A percentile compares a stretch with the other conserved stretches of the same genome.
Conservation (phyloP, 2,329 filamentous ascomycete species). For the Hymenoscyphus linearis region DNA sequence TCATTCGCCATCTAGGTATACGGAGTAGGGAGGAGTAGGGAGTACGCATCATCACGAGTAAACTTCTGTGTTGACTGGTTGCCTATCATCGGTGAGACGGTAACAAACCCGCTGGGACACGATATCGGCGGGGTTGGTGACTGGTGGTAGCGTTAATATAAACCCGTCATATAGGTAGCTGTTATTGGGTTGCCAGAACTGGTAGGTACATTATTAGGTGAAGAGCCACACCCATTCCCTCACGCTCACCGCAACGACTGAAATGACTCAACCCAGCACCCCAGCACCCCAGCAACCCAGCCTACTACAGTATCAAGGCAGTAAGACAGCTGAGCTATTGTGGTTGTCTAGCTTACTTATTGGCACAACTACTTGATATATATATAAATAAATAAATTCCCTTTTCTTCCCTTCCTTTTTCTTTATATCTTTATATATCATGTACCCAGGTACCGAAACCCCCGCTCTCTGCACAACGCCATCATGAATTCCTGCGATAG, state of each 20-base stretch:
- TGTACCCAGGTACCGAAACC: no score
- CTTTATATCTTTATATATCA: no score
- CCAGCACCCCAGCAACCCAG: no score
- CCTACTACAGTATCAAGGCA: neutral
- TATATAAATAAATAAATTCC: neutral
- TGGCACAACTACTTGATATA: neutral
- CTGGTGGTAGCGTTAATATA: neutral
- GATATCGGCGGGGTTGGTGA: neutral
- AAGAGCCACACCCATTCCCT: neutral
- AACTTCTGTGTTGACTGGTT: no score
- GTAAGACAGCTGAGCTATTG: neutral
- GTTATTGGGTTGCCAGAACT: neutral
- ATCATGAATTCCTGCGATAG: conserved; percentile 9
- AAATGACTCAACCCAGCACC: neutral
- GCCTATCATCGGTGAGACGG: neutral
- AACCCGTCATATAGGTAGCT: neutral
- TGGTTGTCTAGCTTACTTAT: neutral
- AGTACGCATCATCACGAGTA: no score
- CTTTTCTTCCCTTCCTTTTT: neutral
- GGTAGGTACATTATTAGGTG: no score
- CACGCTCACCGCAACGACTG: no score
- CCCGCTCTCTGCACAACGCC: neutral
- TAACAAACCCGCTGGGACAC: neutral
- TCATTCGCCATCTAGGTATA: neutral
- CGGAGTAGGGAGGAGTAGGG: no score